These are phyloP conservation scores for Eimeria necatrix DNA, from an alignment of 169 alveolate species.

Conservation along the genomic window DNA sequence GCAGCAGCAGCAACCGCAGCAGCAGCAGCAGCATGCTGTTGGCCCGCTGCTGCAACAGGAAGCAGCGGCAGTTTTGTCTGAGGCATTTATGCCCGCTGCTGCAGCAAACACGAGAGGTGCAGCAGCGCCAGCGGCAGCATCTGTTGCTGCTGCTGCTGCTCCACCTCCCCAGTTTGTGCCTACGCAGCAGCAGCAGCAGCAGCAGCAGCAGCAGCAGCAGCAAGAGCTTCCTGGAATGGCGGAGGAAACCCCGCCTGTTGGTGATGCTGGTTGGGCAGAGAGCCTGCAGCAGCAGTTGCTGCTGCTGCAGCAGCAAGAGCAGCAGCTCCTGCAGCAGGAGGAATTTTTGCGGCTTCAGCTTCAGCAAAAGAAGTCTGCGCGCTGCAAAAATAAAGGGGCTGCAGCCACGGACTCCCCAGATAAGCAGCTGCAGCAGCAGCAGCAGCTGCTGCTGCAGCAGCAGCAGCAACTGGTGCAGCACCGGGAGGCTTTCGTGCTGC, in stretches of 20 bases:
- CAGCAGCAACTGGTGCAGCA: too few relatives aligned
- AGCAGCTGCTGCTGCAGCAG: background rate
- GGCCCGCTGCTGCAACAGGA: background rate
- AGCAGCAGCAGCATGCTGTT: background rate
- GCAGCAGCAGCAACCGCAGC: conserved; percentile 1
- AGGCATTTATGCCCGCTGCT: background rate
- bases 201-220: background rate
- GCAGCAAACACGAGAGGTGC: background rate
- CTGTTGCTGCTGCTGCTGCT: background rate
- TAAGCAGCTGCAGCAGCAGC: too few relatives aligned
- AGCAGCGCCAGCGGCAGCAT: too few relatives aligned
- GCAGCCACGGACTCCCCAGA: too few relatives aligned
- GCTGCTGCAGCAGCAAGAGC: background rate
- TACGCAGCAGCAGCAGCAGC: background rate
- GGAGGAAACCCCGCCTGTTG: background rate
- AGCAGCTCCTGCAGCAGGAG: background rate
- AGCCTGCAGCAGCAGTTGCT: conserved; percentile 4
- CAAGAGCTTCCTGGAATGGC: background rate
- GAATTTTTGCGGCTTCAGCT: background rate
- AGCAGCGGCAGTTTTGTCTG: background rate
- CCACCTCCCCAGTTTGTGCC: background rate
- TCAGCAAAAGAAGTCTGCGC: background rate
- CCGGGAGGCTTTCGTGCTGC: background rate
- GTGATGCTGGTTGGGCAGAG: background rate
- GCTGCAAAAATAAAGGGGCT: background rate